Base-by-base conservation (phyloP, 2,329 filamentous ascomycete species). In the Teratosphaeria nubilosa region DNA sequence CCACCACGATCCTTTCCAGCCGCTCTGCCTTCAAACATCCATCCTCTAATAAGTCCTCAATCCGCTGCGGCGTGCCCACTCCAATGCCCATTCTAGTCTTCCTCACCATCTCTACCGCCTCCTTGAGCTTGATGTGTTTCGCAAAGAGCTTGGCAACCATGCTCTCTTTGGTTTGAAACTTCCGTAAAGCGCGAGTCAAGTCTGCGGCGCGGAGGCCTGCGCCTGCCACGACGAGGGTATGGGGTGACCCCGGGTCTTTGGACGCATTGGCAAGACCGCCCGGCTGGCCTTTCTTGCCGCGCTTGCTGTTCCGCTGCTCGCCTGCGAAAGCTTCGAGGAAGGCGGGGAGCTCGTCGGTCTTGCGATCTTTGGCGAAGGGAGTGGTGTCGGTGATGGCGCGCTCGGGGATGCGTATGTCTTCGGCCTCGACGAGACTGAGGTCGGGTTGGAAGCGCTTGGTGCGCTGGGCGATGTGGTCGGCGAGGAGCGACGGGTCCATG, bases 111-210 rank as follows among this genome's bases (percentile, higher is more conserved):
- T 86, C 80, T 56, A 91, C 84, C 34, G 91, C 88, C 67, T 97
- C 92, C 56, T 89, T 83, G 11, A 99, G 75, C 75, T 99, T 99
- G 78, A 99, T 95, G 73, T 99, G 94, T 74, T 99, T 99, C 32
- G 94, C 92, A 73, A 99, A 99, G 70, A 99, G 78, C 73, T 99
- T 99, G 1, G 89, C 88, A 1, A 99, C 86, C 52, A 83, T 81
- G 54, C 82, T 84, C 9, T 90, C 85, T 71, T 94, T 90, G 56
- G 81, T 86, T 70, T 91, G 88, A 66, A 94, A 92, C 63, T 85
- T 85, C 53, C 90, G 83, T 62, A 95, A 77, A 2, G 84, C 81
- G 67, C 88, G 88, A 30, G 88, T 86, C 53, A 96, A 75, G 69
- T 97, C 89, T 16, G 92, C 91, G 4, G 94, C 91, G 67, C 94